Percentiles rank a stretch among this genome's conserved stretches.
Conservation (phyloP, 2,329 filamentous ascomycete species). For the Fusarium sarcochroum region DNA sequence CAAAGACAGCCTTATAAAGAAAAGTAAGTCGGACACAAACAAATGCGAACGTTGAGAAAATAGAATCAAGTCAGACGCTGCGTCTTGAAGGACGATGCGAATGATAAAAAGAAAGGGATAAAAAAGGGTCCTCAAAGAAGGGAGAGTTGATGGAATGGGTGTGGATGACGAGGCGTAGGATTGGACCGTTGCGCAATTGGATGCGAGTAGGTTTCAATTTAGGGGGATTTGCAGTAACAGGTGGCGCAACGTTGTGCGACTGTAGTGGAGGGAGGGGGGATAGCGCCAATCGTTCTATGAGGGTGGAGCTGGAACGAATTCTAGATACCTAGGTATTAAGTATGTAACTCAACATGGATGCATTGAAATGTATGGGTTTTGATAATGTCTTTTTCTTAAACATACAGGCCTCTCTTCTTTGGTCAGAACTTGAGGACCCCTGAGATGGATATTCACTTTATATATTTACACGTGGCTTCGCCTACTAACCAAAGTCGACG, state of each 20-base stretch:
- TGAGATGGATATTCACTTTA: background rate
- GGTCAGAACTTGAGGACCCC: background rate
- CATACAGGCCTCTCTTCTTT: background rate
- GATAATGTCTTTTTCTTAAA: background rate
- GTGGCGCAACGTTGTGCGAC: constrained; percentile 27
- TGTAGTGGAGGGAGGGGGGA: constrained; percentile 1
- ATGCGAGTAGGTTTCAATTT: constrained; percentile 26
- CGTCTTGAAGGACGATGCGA: constrained; percentile 30
- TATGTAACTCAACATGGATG: constrained; percentile 10
- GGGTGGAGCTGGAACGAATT: background rate
- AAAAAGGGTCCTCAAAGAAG: constrained; percentile 22
- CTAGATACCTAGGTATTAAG: too few species aligned
- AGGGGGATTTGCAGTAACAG: constrained; percentile 29
- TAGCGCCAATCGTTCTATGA: background rate
- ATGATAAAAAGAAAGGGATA: constrained; percentile 32
- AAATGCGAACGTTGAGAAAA: constrained; percentile 14
- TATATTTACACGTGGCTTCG: constrained; percentile 20
- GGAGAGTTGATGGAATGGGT: constrained; percentile 38
- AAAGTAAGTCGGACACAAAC: constrained; percentile 15
- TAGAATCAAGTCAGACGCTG: constrained; percentile 23
- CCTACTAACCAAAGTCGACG: background rate
- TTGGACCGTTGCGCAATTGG: constrained; percentile 16
- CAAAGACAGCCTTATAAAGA: constrained; percentile 52
- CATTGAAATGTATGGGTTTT: background rate
- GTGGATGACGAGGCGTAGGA: constrained; percentile 36